Conservation (phyloP, 2,329 filamentous ascomycete species). For the Sclerotinia sclerotiorum region DNA sequence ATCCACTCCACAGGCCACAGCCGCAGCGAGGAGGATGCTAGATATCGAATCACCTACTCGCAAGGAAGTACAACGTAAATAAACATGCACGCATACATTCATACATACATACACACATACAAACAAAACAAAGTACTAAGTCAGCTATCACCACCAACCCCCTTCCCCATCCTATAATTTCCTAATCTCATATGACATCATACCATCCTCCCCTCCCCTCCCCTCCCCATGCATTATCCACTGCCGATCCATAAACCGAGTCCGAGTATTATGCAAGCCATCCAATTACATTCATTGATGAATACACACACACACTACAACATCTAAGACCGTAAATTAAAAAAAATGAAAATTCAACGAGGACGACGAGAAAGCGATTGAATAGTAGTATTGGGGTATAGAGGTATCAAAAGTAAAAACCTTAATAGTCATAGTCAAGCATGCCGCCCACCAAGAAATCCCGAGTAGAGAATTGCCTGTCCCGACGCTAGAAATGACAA, state of each 20-base stretch:
- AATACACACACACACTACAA: background rate
- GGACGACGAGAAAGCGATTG: background rate
- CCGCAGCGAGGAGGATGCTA: too few relatives aligned
- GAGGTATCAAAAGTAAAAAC: slow-evolving; percentile 14
- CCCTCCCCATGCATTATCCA: background rate
- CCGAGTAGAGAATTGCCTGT: background rate
- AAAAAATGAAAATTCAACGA: background rate
- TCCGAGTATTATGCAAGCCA: background rate
- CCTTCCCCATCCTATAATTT: background rate
- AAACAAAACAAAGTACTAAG: background rate
- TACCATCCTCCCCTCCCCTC: background rate
- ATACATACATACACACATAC: too few relatives aligned
- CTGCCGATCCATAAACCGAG: background rate
- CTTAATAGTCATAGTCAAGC: slow-evolving; percentile 14
- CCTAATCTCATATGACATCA: background rate
- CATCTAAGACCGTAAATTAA: background rate
- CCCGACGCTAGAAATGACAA: slow-evolving; percentile 10
- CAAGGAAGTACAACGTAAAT: too few relatives aligned
- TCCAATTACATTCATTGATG: background rate
- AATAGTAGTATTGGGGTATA: slow-evolving; percentile 15
- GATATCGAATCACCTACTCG: too few relatives aligned
- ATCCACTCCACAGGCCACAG: too few relatives aligned
- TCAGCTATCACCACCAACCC: too few relatives aligned
- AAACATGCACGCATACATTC: too few relatives aligned
- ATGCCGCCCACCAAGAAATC: slow-evolving; percentile 4